Evolutionary conservation across 768 basidiomycete species (phyloP).

Genomic region (Russula griseocarnosa): DNA sequence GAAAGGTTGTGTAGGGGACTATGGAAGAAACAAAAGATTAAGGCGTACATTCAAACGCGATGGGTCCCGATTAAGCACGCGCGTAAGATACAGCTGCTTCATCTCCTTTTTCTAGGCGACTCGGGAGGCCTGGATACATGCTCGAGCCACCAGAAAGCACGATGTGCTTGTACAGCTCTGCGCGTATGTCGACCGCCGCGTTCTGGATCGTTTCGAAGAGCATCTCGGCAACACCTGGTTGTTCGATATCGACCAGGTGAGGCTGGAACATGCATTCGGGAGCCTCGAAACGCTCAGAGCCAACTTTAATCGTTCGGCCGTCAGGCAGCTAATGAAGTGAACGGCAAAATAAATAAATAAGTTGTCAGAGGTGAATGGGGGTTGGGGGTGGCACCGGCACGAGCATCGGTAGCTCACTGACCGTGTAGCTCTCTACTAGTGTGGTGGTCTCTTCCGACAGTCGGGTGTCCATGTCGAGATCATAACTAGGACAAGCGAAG

Average conservation of each 20-base stretch:
- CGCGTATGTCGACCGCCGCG: conserved; percentile 83
- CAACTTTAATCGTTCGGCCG: conserved; percentile 94
- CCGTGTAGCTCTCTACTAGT: conserved; percentile 93
- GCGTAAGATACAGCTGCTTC: conserved; percentile 95
- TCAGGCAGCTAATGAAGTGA: conserved; percentile 46
- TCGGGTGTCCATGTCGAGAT: conserved; percentile 91
- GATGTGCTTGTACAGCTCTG: conserved; percentile 95
- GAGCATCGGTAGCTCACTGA: conserved; percentile 33
- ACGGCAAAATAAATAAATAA: no score
- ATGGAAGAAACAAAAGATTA: neutral
- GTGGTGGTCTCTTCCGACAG: conserved; percentile 95
- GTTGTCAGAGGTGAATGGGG: conserved; percentile 9
- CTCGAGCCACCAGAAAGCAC: conserved; percentile 96
- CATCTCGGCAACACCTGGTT: conserved; percentile 97
- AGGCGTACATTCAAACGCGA: conserved; percentile 73
- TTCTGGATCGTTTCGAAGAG: conserved; percentile 93
- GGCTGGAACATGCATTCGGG: conserved; percentile 99
- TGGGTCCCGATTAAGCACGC: conserved; percentile 82
- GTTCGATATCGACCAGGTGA: conserved; percentile 93
- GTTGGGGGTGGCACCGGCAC: neutral
- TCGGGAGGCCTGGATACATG: conserved; percentile 98
- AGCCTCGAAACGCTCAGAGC: conserved; percentile 96
- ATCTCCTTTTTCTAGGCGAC: conserved; percentile 98
- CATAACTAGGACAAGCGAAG: conserved; percentile 56
- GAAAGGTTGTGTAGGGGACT: neutral